These are phyloP conservation scores for Aspergillus cejpii DNA, from an alignment of 2,329 filamentous ascomycete species.

Conservation along the genomic window DNA sequence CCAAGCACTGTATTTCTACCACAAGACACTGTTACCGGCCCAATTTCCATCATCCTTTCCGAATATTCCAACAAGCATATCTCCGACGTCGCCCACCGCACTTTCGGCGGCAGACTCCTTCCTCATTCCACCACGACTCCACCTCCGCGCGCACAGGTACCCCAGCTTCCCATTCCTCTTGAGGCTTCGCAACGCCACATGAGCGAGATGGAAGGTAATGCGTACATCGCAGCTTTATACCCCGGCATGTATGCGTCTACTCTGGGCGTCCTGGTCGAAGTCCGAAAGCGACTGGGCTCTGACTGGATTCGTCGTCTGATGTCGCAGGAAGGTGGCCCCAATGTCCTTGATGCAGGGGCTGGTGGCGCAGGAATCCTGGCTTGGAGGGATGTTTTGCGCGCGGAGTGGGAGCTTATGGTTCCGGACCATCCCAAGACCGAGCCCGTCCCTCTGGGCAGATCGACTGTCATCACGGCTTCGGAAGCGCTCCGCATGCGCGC, in stretches of 20 bases:
- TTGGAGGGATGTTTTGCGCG: slow-evolving; percentile 64
- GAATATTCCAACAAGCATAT: slow-evolving; percentile 69
- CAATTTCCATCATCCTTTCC: slow-evolving; percentile 62
- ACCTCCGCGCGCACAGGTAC: slow-evolving; percentile 41
- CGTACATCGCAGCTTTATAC: slow-evolving; percentile 54
- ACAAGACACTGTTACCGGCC: slow-evolving; percentile 59
- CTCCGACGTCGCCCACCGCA: slow-evolving; percentile 60
- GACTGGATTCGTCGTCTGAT: slow-evolving; percentile 54
- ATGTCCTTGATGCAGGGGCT: slow-evolving; percentile 56
- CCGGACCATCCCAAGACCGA: slow-evolving; percentile 37
- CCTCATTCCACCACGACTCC: slow-evolving; percentile 72
- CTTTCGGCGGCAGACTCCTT: slow-evolving; percentile 69
- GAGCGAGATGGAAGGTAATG: slow-evolving; percentile 56
- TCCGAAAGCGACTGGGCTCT: slow-evolving; percentile 53
- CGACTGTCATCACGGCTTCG: slow-evolving; percentile 73
- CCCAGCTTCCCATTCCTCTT: slow-evolving; percentile 53
- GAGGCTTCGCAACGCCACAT: slow-evolving; percentile 52
- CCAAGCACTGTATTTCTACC: slow-evolving; percentile 73
- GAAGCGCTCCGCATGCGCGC: slow-evolving; percentile 67
- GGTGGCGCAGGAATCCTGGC: slow-evolving; percentile 57
- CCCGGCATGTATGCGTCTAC: slow-evolving; percentile 56
- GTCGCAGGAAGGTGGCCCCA: slow-evolving; percentile 50
- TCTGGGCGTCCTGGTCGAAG: slow-evolving; percentile 52
- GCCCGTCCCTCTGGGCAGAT: slow-evolving; percentile 54
- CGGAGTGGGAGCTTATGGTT: slow-evolving; percentile 70